Base-by-base conservation (phyloP, 768 basidiomycete genomes). In the Trichaptum fuscoviolaceum region DNA sequence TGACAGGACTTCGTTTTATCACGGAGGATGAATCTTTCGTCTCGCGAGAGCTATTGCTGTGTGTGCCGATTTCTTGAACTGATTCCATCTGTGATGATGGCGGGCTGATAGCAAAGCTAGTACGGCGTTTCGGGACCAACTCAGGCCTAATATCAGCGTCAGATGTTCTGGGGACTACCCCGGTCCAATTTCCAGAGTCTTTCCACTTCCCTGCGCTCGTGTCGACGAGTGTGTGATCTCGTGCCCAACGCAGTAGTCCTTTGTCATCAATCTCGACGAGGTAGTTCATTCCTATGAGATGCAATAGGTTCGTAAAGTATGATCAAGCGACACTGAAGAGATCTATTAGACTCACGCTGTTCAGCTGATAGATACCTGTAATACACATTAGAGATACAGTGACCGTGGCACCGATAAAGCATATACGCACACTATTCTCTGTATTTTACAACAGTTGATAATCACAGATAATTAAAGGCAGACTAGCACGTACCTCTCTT, bases 161-260 rank as follows among this genome's bases (percentile, higher is more conserved):
- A 67, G 61, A 20, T 65, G 62, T 58, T 72, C 65, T 15, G 2
- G 84, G 80, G 2, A 85, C 76, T 26, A 87, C 83, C 0, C 89
- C 89, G 52, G 71, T 65, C 0, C 87, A 87, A 24, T 81, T 72
- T 2, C 84, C 87, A 4, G 83, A 78, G 68, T 89, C 88, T 72
- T 84, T 86, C 87, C 87, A 89, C 35, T 78, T 78, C 0, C 84
- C 84, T 3, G 85, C 78, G 1, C 84, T 80, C 0, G 87, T 89
- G 71, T 89, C 88, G 9, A 89, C 83, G 1, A 83, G 75, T 67
- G 84, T 80, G 57, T 84, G 77, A 69, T 83, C 88, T 63, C 82
- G 82, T 1, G 83, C 85, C 87, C 87, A 88, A 6, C 80, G 77
- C 9, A 87, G 78, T 65, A 78, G 82, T 1, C 88, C 88, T 23